Evolutionary conservation across 352 stramenopile genomes (phyloP).

Genomic region (Plasmopara halstedii): DNA sequence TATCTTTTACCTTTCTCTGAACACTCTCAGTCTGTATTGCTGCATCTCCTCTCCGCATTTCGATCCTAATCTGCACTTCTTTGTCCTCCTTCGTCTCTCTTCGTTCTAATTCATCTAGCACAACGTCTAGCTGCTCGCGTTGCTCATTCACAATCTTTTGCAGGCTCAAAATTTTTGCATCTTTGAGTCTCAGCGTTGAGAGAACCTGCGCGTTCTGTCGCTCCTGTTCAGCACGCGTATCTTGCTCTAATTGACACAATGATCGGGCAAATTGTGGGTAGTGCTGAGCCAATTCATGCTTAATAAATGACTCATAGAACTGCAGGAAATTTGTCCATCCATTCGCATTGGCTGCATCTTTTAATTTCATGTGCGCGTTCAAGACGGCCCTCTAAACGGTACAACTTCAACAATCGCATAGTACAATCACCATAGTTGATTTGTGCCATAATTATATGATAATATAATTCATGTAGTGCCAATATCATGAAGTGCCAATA

Average conservation of each 20-base stretch:
- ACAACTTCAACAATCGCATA: slow-evolving; percentile 24
- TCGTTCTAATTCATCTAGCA: slow-evolving; percentile 23
- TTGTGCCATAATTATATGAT: too few species aligned
- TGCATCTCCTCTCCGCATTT: slow-evolving; percentile 4
- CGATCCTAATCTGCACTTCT: slow-evolving; percentile 3
- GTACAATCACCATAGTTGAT: too few species aligned
- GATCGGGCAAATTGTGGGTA: slow-evolving; percentile 15
- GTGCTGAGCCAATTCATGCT: slow-evolving; percentile 9
- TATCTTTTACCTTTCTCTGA: not conserved
- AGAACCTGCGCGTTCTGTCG: slow-evolving; percentile 20
- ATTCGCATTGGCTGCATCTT: not conserved
- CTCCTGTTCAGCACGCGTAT: slow-evolving; percentile 16
- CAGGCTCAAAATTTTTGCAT: slow-evolving; percentile 12
- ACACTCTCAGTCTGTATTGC: slow-evolving; percentile 8
- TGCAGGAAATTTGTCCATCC: slow-evolving; percentile 17
- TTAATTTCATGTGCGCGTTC: not conserved
- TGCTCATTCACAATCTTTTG: slow-evolving; percentile 14
- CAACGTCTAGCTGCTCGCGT: slow-evolving; percentile 19
- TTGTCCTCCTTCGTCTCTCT: slow-evolving; percentile 17
- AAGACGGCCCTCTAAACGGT: not conserved
- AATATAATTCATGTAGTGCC: too few species aligned
- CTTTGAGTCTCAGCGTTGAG: slow-evolving; percentile 16
- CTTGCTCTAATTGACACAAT: slow-evolving; percentile 12
- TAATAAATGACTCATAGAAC: slow-evolving; percentile 14
- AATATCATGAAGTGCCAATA: too few species aligned